phyloP scores from a whole-genome alignment of 345 rosid genomes.

The Citropsis articulata region DNA sequence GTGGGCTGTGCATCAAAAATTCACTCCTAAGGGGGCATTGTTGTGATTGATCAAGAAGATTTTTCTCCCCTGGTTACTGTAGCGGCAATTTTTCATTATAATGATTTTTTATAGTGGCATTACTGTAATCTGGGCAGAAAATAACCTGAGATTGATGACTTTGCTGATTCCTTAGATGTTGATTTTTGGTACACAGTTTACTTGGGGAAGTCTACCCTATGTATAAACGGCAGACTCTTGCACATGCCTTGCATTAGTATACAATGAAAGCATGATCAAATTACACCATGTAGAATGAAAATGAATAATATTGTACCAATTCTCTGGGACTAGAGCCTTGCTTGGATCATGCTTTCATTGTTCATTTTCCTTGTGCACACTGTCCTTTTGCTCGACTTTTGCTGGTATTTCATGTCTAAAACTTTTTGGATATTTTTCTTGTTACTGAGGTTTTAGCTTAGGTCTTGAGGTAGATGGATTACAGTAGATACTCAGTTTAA shows the following conservation, averaged over 20 bases:
- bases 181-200: neutral
- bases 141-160: neutral
- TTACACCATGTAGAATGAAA: neutral
- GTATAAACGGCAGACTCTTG: neutral
- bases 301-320: no score
- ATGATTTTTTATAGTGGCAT: neutral
- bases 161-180: neutral
- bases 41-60: neutral
- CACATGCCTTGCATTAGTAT: neutral
- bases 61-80: neutral
- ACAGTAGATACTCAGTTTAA: neutral
- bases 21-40: neutral
- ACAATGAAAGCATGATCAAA: neutral
- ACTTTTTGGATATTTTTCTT: no score
- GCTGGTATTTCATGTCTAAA: neutral
- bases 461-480: neutral
- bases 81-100: neutral
- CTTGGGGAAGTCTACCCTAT: neutral
- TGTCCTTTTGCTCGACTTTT: neutral
- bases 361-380: no score
- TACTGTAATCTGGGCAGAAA: neutral
- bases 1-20: conserved; percentile 1
- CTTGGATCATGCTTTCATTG: neutral
- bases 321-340: no score
- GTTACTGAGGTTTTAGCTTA: neutral